A percentile compares a stretch with the other conserved stretches of the same genome.
Conservation (phyloP, 164 flowering plant species). For the Vitis cinerea region DNA sequence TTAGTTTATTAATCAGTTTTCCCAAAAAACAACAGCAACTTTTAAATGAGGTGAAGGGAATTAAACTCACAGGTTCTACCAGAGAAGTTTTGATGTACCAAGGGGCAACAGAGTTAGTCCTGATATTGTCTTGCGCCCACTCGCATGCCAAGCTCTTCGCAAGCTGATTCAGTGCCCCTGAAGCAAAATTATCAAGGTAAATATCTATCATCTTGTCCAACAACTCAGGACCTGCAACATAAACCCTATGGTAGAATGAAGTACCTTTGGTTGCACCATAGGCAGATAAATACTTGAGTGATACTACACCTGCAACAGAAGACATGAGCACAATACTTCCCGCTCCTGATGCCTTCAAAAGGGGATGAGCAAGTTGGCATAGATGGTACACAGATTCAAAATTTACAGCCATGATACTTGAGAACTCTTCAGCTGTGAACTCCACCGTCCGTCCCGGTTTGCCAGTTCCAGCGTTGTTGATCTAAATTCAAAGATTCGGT, state of each 20-base stretch:
- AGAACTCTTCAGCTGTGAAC: slow-evolving; percentile 40
- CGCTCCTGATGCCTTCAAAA: slow-evolving; percentile 43
- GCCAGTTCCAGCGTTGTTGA: slow-evolving; percentile 52
- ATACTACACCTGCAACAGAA: slow-evolving; percentile 39
- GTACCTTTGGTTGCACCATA: slow-evolving; percentile 53
- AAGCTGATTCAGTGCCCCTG: slow-evolving; percentile 37
- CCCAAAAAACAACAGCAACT: no score
- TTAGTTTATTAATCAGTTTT: no score
- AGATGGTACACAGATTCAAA: slow-evolving; percentile 49
- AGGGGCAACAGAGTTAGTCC: slow-evolving; percentile 21
- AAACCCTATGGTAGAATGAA: not conserved
- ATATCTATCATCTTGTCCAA: not conserved
- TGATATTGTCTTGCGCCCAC: slow-evolving; percentile 26
- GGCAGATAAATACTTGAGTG: slow-evolving; percentile 18
- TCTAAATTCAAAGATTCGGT: slow-evolving; percentile 16
- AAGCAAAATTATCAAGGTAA: not conserved
- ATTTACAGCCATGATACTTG: slow-evolving; percentile 38
- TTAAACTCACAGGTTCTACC: slow-evolving; percentile 1
- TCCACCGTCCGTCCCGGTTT: slow-evolving; percentile 34
- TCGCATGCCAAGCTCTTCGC: slow-evolving; percentile 19
- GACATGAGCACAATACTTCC: slow-evolving; percentile 53
- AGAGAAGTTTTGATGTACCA: slow-evolving; percentile 10
- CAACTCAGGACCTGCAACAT: no score
- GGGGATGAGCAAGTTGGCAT: slow-evolving; percentile 58
- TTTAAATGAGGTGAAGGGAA: no score